phyloP scores from a whole-genome alignment of 2,329 filamentous ascomycete genomes.

The Aspergillus aculeatus region DNA sequence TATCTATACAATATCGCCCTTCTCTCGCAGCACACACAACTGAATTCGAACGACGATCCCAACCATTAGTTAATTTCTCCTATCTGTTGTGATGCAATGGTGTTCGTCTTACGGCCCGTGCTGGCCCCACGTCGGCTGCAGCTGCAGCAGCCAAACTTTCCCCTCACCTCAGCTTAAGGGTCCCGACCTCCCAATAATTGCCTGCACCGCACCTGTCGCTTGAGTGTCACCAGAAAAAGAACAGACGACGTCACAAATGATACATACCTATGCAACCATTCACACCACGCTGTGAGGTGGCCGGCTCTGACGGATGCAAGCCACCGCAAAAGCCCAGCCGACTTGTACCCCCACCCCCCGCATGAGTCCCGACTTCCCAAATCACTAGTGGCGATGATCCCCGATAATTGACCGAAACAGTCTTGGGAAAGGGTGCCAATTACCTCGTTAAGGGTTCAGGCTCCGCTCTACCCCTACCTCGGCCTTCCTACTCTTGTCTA shows the following conservation, averaged over 20 bases:
- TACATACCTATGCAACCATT: background rate
- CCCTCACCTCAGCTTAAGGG: background rate
- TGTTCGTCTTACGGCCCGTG: background rate
- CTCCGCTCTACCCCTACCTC: background rate
- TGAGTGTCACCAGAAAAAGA: background rate
- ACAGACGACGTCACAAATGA: background rate
- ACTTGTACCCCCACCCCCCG: background rate
- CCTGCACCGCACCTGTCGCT: background rate
- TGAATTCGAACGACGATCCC: no score
- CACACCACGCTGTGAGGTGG: background rate
- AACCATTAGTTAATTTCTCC: no score
- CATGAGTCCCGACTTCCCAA: background rate
- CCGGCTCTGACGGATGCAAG: background rate
- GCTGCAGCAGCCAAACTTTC: background rate
- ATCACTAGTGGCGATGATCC: constrained; percentile 12
- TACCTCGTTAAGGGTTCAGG: background rate
- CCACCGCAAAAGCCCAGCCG: background rate
- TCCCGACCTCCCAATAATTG: background rate
- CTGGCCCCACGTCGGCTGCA: background rate
- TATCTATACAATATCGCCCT: no score
- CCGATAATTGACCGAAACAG: constrained; percentile 22
- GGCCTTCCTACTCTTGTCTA: background rate
- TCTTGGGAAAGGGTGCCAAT: background rate
- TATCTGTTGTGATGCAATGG: no score
- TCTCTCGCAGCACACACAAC: no score